A percentile compares a stretch with the other conserved stretches of the same genome.
Evolutionary conservation across 1,284 basidiomycete species (phyloP).

Genomic region (Amylostereum chailletii): DNA sequence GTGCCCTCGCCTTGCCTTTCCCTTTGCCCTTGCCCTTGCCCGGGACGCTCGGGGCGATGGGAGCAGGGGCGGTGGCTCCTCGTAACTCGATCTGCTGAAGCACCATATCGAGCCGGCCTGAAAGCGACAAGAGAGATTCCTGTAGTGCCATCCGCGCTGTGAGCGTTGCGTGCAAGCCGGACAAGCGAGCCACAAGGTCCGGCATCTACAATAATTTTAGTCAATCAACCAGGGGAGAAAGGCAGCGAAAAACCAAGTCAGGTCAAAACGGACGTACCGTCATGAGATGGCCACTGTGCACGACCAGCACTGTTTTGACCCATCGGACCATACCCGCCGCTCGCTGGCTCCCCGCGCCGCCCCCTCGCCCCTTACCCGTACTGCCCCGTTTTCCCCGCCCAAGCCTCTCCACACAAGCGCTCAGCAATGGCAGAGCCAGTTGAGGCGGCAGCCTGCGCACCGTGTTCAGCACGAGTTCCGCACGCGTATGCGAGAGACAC

Average conservation of each 20-base stretch:
- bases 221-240: slow-evolving; percentile 8
- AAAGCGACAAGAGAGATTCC: slow-evolving; percentile 78
- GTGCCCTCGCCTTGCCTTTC: slow-evolving; percentile 20
- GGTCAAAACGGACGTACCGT: slow-evolving; percentile 56
- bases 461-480: slow-evolving; percentile 78
- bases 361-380: slow-evolving; percentile 74
- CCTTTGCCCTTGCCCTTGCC: slow-evolving; percentile 13
- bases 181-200: slow-evolving; percentile 75
- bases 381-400: slow-evolving; percentile 68
- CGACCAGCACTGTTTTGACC: slow-evolving; percentile 81
- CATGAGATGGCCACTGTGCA: slow-evolving; percentile 92
- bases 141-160: slow-evolving; percentile 76
- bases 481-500: slow-evolving; percentile 82
- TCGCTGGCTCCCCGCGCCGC: slow-evolving; percentile 78
- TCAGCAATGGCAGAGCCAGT: slow-evolving; percentile 80
- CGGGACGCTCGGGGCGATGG: slow-evolving; percentile 33
- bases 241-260: neutral
- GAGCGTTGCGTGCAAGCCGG: slow-evolving; percentile 79
- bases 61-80: slow-evolving; percentile 52
- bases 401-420: slow-evolving; percentile 84
- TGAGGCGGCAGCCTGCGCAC: slow-evolving; percentile 86
- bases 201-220: slow-evolving; percentile 53
- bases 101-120: slow-evolving; percentile 88
- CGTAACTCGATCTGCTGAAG: slow-evolving; percentile 89
- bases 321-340: slow-evolving; percentile 82